Evolutionary conservation across 306 rosid species (phyloP).

Genomic region (Malus domestica): ASM211411v1 NC_041792.1:1441501-1442000

Average conservation of each 20-base stretch:
- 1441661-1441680: conserved; percentile 40
- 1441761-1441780: conserved; percentile 56
- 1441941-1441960: conserved; percentile 87
- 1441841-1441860: conserved; percentile 76
- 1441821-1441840: conserved; percentile 68
- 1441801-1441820: conserved; percentile 58
- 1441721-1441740: conserved; percentile 12
- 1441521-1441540: background rate
- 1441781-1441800: conserved; percentile 42
- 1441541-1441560: background rate
- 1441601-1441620: conserved; percentile 9
- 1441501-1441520: background rate
- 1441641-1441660: conserved; percentile 73
- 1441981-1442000: background rate
- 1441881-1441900: conserved; percentile 65
- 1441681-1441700: conserved; percentile 63
- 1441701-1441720: conserved; percentile 44
- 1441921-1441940: conserved; percentile 70
- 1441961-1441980: conserved; percentile 35
- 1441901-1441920: conserved; percentile 66
- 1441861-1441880: conserved; percentile 59
- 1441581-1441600: background rate
- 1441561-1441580: background rate
- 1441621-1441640: conserved; percentile 68
- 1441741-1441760: conserved; percentile 37